These are phyloP conservation scores for Aegilops longissima DNA, from an alignment of 176 grass and related monocot genomes.

Conservation along the genomic window DNA sequence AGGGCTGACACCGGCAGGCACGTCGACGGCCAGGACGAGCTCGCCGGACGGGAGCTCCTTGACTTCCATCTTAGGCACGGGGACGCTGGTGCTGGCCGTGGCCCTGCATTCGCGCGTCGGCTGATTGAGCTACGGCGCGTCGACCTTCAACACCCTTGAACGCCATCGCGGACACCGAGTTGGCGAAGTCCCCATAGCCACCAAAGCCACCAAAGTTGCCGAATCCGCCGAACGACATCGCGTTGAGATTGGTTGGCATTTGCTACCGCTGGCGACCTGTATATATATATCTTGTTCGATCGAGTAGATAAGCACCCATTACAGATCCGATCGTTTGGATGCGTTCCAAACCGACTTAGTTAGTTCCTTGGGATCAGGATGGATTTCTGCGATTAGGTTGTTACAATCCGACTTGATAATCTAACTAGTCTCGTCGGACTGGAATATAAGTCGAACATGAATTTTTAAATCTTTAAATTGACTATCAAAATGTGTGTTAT, in stretches of 20 bases:
- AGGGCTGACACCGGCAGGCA: conserved; percentile 50
- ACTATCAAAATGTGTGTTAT: too few species aligned
- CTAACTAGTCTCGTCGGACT: not conserved
- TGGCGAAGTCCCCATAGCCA: not conserved
- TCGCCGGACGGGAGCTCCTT: conserved; percentile 58
- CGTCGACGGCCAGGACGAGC: conserved; percentile 48
- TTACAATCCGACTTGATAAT: not conserved
- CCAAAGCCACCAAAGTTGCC: not conserved
- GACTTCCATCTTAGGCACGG: conserved; percentile 36
- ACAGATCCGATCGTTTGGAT: not conserved
- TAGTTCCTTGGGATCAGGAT: too few species aligned
- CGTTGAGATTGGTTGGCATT: not conserved
- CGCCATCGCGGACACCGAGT: conserved; percentile 34
- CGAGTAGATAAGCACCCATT: not conserved
- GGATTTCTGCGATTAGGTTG: not conserved
- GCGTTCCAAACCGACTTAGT: too few species aligned
- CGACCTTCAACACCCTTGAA: conserved; percentile 46
- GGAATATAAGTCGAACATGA: too few species aligned
- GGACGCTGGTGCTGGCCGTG: conserved; percentile 61
- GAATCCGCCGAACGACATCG: not conserved
- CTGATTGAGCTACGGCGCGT: conserved; percentile 11
- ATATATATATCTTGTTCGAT: not conserved
- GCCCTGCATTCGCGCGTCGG: conserved; percentile 58
- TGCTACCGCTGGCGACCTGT: not conserved
- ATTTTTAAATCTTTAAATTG: too few species aligned